Evolutionary conservation across 768 basidiomycete species (phyloP), one percentile per base, ranked within the genome.

Genomic region (Boletus reticuloceps): DNA sequence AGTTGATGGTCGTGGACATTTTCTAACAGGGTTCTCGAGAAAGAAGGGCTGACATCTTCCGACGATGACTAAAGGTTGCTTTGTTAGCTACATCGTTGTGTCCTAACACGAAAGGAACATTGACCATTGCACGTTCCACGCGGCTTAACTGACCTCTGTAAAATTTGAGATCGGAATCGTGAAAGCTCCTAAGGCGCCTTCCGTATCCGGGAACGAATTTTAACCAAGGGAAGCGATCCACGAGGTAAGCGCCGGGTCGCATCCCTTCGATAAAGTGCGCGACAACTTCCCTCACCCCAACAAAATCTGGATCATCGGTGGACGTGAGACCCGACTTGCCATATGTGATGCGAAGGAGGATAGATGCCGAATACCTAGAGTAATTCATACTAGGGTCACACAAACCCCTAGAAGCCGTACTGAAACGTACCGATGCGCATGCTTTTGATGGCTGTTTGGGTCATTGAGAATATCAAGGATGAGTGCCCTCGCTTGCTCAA

Each of bases 181-280:
- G 79, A 20, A 80, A 82, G 0, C 72, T 67, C 50, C 75, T 75
- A 1, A 89, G 73, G 48, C 80, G 78, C 10, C 75, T 73, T 13
- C 82, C 74, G 59, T 86, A 86, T 22, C 82, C 82, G 0, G 87
- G 86, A 27, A 88, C 60, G 59, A 80, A 79, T 58, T 64, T 64
- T 4, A 76, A 57, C 56, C 71, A 59, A 2, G 74, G 70, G 29
- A 71, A 64, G 2, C 58, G 65, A 54, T 78, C 74, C 2, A 77
- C 72, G 5, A 72, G 65, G 47, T 68, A 71, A 17, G 63, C 65
- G 13, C 69, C 72, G 6, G 74, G 74, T 4, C 64, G 64, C 46
- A 74, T 63, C 6, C 53, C 68, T 17, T 56, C 53, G 29, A 67
- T 64, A 9, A 75, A 65, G 41, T 74, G 66, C 5, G 50, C 43